These are phyloP conservation scores for Allantophomopsis cytisporea DNA, from an alignment of 2,329 filamentous ascomycete genomes.

Conservation along the genomic window DNA sequence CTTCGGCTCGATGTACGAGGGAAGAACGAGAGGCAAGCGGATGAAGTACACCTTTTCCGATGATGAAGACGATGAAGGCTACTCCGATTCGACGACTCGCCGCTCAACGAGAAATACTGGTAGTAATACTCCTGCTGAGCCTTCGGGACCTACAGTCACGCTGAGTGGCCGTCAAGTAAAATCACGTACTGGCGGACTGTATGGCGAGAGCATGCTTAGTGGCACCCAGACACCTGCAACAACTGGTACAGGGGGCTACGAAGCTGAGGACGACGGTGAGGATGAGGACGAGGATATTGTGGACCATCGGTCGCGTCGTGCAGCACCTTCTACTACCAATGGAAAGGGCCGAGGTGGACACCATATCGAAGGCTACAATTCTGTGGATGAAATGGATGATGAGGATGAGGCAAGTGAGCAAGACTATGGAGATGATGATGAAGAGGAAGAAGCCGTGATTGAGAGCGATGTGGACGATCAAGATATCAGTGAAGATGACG, in stretches of 20 bases:
- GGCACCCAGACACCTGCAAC: conserved; percentile 20
- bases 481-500: conserved; percentile 33
- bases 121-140: conserved; percentile 58
- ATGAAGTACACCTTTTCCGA: conserved; percentile 95
- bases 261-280: conserved; percentile 28
- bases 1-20: conserved; percentile 79
- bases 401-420: conserved; percentile 58
- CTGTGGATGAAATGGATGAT: conserved; percentile 42
- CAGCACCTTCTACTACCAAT: conserved; percentile 8
- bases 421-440: conserved; percentile 63
- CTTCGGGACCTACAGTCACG: conserved; percentile 51
- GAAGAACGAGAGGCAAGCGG: conserved; percentile 87
- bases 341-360: conserved; percentile 12
- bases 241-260: conserved; percentile 20
- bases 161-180: conserved; percentile 79
- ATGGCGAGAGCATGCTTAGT: conserved; percentile 39
- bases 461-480: conserved; percentile 42
- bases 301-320: conserved; percentile 25
- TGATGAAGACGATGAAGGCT: conserved; percentile 47
- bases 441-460: conserved; percentile 50
- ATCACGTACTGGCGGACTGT: conserved; percentile 38
- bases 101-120: conserved; percentile 64
- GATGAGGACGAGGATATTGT: conserved; percentile 10
- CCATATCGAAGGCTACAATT: conserved; percentile 26
- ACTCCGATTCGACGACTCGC: conserved; percentile 49